A percentile compares a stretch with the other conserved stretches of the same genome.
Conservation (phyloP, 2,329 filamentous ascomycete genomes). For the Fusarium kyushuense region DNA sequence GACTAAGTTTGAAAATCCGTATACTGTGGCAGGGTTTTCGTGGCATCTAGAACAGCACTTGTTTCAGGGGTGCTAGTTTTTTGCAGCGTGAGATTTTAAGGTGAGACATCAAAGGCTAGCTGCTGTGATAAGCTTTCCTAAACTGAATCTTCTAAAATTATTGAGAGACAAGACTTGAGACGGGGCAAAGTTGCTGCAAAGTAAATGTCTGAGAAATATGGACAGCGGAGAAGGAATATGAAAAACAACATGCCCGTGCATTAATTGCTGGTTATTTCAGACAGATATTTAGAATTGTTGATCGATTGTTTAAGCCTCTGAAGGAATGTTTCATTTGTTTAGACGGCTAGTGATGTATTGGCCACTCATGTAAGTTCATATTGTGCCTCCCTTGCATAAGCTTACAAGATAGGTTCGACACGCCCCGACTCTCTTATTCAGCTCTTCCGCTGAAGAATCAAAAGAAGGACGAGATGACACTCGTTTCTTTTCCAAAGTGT, state of each 20-base stretch:
- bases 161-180: background rate
- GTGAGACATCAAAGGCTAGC: background rate
- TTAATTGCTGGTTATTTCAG: background rate
- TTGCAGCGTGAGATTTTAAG: too few species aligned
- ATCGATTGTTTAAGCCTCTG: too few species aligned
- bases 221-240: background rate
- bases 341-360: too few species aligned
- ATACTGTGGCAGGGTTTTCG: too few species aligned
- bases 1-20: too few species aligned
- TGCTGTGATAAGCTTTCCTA: background rate
- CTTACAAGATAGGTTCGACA: background rate
- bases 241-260: background rate
- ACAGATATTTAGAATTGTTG: background rate
- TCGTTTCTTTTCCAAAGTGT: rapidly evolving
- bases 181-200: too few species aligned
- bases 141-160: background rate
- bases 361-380: background rate
- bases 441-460: background rate
- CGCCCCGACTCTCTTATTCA: background rate
- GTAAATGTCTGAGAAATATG: too few species aligned
- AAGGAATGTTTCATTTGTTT: too few species aligned
- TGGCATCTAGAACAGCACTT: too few species aligned
- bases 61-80: too few species aligned
- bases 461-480: background rate
- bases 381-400: too few species aligned